Evolutionary conservation across 192 early-diverging fungal genomes (phyloP), one percentile per base, ranked within the genome.

Genomic region (Coemansia sp.): DNA sequence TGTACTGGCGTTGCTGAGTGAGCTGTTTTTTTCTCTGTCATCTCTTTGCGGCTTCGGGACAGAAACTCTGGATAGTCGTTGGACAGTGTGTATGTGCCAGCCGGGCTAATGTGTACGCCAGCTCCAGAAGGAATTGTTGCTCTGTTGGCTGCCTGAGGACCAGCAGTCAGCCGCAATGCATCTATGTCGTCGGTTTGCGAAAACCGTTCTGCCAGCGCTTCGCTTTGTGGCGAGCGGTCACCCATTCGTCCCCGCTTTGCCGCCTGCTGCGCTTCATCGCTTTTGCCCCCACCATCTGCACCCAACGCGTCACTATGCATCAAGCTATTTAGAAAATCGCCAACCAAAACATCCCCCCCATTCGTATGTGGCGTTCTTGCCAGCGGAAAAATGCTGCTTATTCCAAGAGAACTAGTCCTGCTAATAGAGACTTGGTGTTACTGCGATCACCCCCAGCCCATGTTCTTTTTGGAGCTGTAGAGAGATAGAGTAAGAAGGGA

Each of bases 161-260:
- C 16, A 9, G 28, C 28, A 19, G 49, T 4, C 30, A 57, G 59
- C 36, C n/a, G 44, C 50, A 50, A n/a, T 11, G 42, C 26, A 3
- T 75, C 65, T 14, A 54, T 44, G 14, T 63, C 45, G 35, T 63
- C 61, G 4, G 54, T 30, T 4, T 59, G 48, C 42, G 72, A 60
- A 47, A 65, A 69, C 44, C 57, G 59, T n/a, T 62, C 72, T 10
- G 59, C 62, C 23, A 76, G 63, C 6, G 72, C 72, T 6, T 61
- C 62, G 51, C 72, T 76, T 42, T 65, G 62, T 11, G 72, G 72
- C 20, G 72, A 76, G 44, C 66, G 52, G n/a, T 65, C 68, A 30
- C 26, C 36, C 16, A 20, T 12, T 30, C 54, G 54, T 4, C 28
- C 39, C 9, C 54, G 54, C 19, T 33, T 33, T 13, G 30, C 40